Base-by-base conservation (phyloP, 1,284 basidiomycete genomes). In the Apiotrichum laibachii region DNA sequence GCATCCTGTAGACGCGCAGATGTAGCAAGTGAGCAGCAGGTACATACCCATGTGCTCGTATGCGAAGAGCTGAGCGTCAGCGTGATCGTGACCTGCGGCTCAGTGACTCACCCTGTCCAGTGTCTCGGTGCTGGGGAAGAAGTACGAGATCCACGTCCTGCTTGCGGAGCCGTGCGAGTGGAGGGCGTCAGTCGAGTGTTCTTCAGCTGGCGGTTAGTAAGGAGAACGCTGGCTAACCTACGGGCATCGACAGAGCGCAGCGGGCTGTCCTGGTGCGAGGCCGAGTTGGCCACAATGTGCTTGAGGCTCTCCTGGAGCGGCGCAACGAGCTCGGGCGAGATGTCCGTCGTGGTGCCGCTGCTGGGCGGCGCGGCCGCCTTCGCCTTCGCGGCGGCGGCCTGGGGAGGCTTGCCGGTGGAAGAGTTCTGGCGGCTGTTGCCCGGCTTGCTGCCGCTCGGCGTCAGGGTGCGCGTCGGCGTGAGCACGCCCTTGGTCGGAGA, bases 31-130 rank as follows among this genome's bases (percentile, higher is more conserved):
- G n/a, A n/a, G n/a, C n/a, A n/a, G n/a, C n/a, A n/a, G n/a, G n/a
- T 16, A 47, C 73, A 54, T 37, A 73, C 75, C 76, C 71, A 78
- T 73, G 59, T 75, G 73, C 50, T 78, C 75, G 51, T 67, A 63
- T 1, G 67, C 62, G 57, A 77, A 77, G 2, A 78, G 71, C 75
- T 77, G 26, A 43, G n/a, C 4, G 44, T 55, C 22, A 45, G 52
- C 37, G 34, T 1, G 31, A 31, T 18, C 43, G n/a, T 7, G 26
- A 7, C 26, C 26, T 31, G 26, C 26, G 26, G 26, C 26, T 7
- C 26, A 7, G 26, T 31, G 43, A 63, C 71, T 16, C 46, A 75
- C 75, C 45, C 66, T 67, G 50, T 78, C 73, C 2, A 77, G 26
- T 8, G 70, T 71, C 56, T 73, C 67, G 18, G 65, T 59, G 11